A percentile compares a stretch with the other conserved stretches of the same genome.
Conservation (phyloP, 2,329 filamentous ascomycete species). For the Colletotrichum tropicicola region DNA sequence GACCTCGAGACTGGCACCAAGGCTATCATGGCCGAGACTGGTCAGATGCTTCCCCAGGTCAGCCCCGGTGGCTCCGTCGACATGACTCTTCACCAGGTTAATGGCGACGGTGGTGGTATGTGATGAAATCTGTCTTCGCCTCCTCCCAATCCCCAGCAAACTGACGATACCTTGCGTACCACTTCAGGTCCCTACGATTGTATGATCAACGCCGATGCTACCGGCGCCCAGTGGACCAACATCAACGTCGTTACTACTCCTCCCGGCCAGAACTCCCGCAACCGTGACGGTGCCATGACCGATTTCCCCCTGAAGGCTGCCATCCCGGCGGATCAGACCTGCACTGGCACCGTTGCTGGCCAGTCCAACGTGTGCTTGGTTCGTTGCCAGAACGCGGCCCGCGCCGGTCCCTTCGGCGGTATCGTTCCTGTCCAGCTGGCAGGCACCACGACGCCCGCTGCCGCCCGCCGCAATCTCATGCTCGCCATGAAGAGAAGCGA, state of each 20-base stretch:
- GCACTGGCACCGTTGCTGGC: slow-evolving; percentile 68
- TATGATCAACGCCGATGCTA: slow-evolving; percentile 70
- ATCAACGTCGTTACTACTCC: slow-evolving; percentile 65
- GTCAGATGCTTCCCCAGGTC: slow-evolving; percentile 66
- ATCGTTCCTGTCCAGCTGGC: slow-evolving; percentile 65
- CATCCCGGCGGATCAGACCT: slow-evolving; percentile 63
- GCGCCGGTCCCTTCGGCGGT: slow-evolving; percentile 70
- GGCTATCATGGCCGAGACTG: slow-evolving; percentile 66
- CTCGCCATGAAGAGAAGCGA: slow-evolving; percentile 36
- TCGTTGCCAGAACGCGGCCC: slow-evolving; percentile 67
- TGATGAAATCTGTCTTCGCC: not conserved
- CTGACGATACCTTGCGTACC: not conserved
- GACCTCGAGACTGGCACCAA: slow-evolving; percentile 64
- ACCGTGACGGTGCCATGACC: slow-evolving; percentile 48
- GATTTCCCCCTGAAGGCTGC: slow-evolving; percentile 64
- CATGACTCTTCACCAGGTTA: slow-evolving; percentile 75
- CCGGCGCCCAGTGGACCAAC: slow-evolving; percentile 59
- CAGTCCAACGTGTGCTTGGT: slow-evolving; percentile 70
- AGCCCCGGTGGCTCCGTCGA: slow-evolving; percentile 62
- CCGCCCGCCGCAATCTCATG: slow-evolving; percentile 37
- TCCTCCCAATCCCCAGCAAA: not conserved
- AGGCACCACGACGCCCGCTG: slow-evolving; percentile 32
- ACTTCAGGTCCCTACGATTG: slow-evolving; percentile 61
- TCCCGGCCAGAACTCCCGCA: slow-evolving; percentile 59
- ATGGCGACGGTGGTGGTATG: slow-evolving; percentile 69